These are phyloP conservation scores for Antarctomyces pellizariae DNA, from an alignment of 495 filamentous ascomycete genomes.

Conservation along the genomic window DNA sequence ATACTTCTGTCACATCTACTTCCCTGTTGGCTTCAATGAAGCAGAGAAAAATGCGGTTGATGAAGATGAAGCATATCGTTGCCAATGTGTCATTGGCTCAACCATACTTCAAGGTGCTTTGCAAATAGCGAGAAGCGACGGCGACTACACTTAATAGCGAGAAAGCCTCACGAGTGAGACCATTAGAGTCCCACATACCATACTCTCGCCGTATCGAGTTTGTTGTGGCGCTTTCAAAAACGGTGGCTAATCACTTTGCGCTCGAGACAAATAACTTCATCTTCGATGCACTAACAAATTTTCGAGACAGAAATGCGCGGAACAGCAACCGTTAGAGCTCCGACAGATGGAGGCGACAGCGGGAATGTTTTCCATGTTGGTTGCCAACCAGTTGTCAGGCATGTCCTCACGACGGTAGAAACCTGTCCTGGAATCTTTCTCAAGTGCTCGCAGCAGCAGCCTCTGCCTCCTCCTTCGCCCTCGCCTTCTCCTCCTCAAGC, in stretches of 20 bases:
- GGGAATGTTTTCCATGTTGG: neutral
- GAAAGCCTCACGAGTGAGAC: neutral
- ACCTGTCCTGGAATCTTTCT: neutral
- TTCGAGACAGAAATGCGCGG: too few species aligned
- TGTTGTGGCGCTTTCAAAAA: neutral
- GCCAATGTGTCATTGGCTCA: neutral
- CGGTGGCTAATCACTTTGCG: neutral
- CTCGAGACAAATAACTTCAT: neutral
- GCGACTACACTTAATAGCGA: neutral
- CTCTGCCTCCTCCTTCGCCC: conserved; percentile 21
- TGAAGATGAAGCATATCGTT: neutral
- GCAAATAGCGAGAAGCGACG: neutral
- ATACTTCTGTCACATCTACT: neutral
- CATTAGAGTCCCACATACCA: neutral
- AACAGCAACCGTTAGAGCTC: too few species aligned
- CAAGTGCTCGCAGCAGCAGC: conserved; percentile 3
- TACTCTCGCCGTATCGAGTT: neutral
- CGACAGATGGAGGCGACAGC: neutral
- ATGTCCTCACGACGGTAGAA: neutral
- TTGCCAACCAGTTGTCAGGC: neutral
- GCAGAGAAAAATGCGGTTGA: neutral
- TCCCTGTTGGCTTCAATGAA: conserved; percentile 1
- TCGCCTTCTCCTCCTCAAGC: conserved; percentile 25
- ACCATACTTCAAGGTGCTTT: too few species aligned
- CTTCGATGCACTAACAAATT: too few species aligned